Evolutionary conservation across 306 rosid genomes (phyloP), one percentile per base, ranked within the genome.

Genomic region (Quercus bicolor): DNA sequence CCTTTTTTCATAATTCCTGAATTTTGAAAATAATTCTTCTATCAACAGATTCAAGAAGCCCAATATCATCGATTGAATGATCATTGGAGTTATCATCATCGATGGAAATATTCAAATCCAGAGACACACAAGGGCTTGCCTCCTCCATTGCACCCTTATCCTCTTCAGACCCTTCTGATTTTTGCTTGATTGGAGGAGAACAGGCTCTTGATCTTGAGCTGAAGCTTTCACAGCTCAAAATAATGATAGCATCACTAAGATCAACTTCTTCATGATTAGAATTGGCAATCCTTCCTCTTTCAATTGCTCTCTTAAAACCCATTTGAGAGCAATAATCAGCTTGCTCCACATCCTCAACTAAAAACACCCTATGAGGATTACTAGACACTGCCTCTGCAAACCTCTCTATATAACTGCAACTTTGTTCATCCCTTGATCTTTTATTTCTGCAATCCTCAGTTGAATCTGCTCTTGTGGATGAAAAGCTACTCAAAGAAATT

Each of bases 91-190:
- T 45, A 5, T 71, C 82, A 62, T 87, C 94, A 21, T 88, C 94
- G 83, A 93, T 85, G 56, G 94, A 88, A 78, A 96, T 80, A 80
- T 96, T 96, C 96, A 96, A 93, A 90, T 96, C 99, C 83, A 96
- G 81, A 56, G 90, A 78, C 81, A 88, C 82, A 78, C 81, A 80
- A 87, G 86, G 87, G 70, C 87, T 88, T 75, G 86, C 83, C 77
- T 87, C 88, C 78, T 72, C 90, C 69, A 75, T 40, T 14, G 76
- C 37, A 78, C 21, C 78, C 75, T 20, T 48, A 31, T 71, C 48
- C 16, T 74, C 74, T 66, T 31, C 54, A 6, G 82, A 60, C 18
- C 81, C 74, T 26, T 79, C 87, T 29, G 82, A 60, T 80, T 81
- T 86, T 56, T 85, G 90, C 78, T 79, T 87, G 1, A 64, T 5